Evolutionary conservation across 2,329 filamentous ascomycete species (phyloP).

Genomic region (Daldinia sp.): DNA sequence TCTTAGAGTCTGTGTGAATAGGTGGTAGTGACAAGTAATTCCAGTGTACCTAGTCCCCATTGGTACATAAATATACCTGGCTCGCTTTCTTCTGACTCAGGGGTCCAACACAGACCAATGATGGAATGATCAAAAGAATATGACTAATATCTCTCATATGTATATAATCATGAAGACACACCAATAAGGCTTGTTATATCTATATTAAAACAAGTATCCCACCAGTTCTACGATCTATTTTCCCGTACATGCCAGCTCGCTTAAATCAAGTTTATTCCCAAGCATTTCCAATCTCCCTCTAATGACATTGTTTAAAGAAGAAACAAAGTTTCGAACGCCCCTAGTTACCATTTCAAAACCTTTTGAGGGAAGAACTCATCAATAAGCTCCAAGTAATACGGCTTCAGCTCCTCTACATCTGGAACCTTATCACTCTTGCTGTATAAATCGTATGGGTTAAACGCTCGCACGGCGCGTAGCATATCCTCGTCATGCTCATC

Average conservation of each 20-base stretch:
- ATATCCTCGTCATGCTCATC: slow-evolving; percentile 82
- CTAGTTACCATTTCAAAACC: slow-evolving; percentile 76
- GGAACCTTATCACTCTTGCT: slow-evolving; percentile 90
- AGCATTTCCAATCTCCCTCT: not conserved
- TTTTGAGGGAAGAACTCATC: slow-evolving; percentile 78
- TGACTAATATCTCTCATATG: not conserved
- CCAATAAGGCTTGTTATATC: not conserved
- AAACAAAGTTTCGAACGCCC: not conserved
- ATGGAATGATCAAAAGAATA: not conserved
- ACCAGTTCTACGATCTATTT: not conserved
- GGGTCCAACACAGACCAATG: too few species aligned
- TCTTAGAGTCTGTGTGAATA: too few species aligned
- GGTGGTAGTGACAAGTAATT: too few species aligned
- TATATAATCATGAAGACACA: not conserved
- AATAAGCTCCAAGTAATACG: slow-evolving; percentile 80
- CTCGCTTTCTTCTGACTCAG: too few species aligned
- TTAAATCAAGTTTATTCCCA: not conserved
- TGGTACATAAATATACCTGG: too few species aligned
- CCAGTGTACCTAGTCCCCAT: too few species aligned
- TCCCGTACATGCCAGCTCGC: not conserved
- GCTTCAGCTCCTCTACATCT: slow-evolving; percentile 81
- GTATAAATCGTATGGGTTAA: slow-evolving; percentile 93
- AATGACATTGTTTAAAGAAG: not conserved
- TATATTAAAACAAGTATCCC: not conserved
- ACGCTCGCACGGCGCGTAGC: slow-evolving; percentile 83